A percentile compares a stretch with the other conserved stretches of the same genome.
phyloP scores from a whole-genome alignment of 2,329 filamentous ascomycete species.

The Pleoardoris graminearum region DNA sequence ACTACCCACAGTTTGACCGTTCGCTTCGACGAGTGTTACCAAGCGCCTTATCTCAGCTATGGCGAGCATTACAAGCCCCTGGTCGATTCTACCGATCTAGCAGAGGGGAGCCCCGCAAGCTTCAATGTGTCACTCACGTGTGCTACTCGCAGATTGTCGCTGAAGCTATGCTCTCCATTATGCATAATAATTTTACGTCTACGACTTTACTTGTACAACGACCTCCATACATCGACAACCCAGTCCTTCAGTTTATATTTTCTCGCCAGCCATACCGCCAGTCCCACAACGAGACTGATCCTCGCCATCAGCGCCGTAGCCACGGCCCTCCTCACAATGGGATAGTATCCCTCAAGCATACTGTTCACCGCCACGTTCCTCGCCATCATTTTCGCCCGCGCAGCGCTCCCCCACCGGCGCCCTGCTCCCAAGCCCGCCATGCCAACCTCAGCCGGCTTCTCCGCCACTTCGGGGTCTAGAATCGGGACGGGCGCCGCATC shows the following conservation, averaged over 20 bases:
- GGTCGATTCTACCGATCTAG: too few relatives aligned
- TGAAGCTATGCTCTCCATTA: too few relatives aligned
- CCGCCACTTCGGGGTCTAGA: constrained; percentile 21
- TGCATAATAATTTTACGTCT: too few relatives aligned
- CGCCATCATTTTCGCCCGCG: constrained; percentile 44
- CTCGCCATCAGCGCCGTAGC: constrained; percentile 48
- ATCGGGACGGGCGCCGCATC: constrained; percentile 26
- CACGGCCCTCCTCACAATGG: constrained; percentile 54
- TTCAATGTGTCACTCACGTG: too few relatives aligned
- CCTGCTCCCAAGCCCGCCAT: constrained; percentile 52
- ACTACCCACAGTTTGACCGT: too few relatives aligned
- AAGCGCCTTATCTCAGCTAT: too few relatives aligned
- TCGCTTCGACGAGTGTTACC: too few relatives aligned
- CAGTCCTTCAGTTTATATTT: constrained; percentile 14
- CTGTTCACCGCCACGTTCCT: constrained; percentile 50
- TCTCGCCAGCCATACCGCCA: constrained; percentile 27
- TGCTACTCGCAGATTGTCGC: too few relatives aligned
- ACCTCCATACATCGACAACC: neutral
- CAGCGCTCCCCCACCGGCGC: constrained; percentile 40
- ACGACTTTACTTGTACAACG: too few relatives aligned
- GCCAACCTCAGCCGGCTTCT: constrained; percentile 49
- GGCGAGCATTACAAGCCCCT: too few relatives aligned
- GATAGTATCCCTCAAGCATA: constrained; percentile 58
- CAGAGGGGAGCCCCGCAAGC: too few relatives aligned
- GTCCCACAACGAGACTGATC: constrained; percentile 28